Base-by-base conservation (phyloP, 2,329 filamentous ascomycete species). In the Pestalotiopsis sp. region DNA sequence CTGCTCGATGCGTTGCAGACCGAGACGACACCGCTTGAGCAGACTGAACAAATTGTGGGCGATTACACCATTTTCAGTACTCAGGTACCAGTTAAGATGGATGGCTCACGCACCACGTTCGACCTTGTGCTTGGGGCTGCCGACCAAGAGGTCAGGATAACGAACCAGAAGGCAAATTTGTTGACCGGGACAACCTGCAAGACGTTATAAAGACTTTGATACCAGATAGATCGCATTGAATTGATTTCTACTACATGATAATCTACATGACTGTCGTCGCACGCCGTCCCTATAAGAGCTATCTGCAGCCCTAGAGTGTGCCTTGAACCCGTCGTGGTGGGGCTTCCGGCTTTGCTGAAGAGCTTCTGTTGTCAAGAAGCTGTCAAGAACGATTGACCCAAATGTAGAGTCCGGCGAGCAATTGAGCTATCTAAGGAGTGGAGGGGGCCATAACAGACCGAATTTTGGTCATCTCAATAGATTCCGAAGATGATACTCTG, bases 121-220 rank as follows among this genome's bases (percentile, higher is more conserved):
- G 64, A 66, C 27, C 49, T 66, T 27, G 64, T 66, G 25, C 49
- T 66, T 23, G 45, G 49, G 41, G 13, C 23, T 17, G 57, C 11
- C 27, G 59, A 62, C 3, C 3, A 62, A 13, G 59, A 41, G 17
- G 31, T 62, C 1, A 62, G 59, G 9, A 20, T 62, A 41, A 62
- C 7, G 36, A 20, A 14, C 14, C 59, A 38, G 12, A 62, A 62
- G 7, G 31, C 59, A 4, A 38, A 4, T 38, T 41, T 40, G 17
- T 4, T 62, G 5, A 40, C 20, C 1, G 59, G 59, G 27, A 41
- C 59, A 2, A 41, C 59, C n/a, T 62, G 59, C 13, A 12, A 62
- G 59, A 31, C 59, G 17, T 23, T 62, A 25, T 62, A 2, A 23
- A 23, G n/a, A 52, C 2, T 52, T 12, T 52, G 45, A 52, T 52